phyloP scores from a whole-genome alignment of 148 eudicot genomes.

The Arctostaphylos glauca region DNA sequence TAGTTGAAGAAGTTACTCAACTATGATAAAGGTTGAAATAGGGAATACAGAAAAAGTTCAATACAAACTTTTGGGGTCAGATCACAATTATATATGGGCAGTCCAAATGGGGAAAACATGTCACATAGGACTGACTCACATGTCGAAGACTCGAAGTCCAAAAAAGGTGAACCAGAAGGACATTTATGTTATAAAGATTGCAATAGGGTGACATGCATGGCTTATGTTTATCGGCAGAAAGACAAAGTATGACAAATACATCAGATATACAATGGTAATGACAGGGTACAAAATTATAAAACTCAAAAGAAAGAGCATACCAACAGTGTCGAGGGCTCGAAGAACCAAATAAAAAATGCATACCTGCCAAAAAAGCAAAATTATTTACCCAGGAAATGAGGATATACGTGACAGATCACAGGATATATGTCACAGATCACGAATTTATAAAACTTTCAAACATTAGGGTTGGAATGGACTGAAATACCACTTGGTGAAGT shows the following conservation, averaged over 20 bases:
- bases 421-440: neutral
- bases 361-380: conserved; percentile 42
- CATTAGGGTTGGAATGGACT: neutral
- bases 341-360: conserved; percentile 96
- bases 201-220: neutral
- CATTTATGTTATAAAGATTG: neutral
- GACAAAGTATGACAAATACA: neutral
- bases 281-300: neutral
- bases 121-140: neutral
- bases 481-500: neutral
- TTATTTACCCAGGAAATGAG: conserved; percentile 1
- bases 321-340: conserved; percentile 98
- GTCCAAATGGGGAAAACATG: neutral
- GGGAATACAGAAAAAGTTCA: neutral
- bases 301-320: conserved; percentile 38
- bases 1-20: neutral
- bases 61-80: neutral
- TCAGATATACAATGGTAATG: neutral
- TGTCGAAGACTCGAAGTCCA: too few species aligned
- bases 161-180: neutral
- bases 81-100: neutral
- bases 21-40: neutral
- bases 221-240: neutral
- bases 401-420: neutral
- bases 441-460: neutral